Evolutionary conservation across 2,329 filamentous ascomycete genomes (phyloP), one percentile per base, ranked within the genome.

Genomic region (Nigrograna mackinnonii): DNA sequence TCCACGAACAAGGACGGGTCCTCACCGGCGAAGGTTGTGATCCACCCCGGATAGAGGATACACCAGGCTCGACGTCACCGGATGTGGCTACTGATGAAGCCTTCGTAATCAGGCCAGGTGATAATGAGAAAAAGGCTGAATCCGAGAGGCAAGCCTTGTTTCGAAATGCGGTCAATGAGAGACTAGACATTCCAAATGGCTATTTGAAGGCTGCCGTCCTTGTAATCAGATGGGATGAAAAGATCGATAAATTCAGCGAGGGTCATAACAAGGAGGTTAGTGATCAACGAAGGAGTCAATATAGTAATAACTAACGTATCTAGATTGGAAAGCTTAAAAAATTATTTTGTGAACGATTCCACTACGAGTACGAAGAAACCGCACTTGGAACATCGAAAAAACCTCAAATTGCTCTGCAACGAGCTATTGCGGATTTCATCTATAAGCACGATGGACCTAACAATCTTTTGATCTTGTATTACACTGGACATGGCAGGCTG

Each of bases 401-500:
- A 4, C 50, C 50, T 3, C 50, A 61, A 19, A 22, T 42, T 20
- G 44, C 49, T 21, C 41, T 62, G 2, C 41, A 51, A 17, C 14
- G n/a, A 1, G 55, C 43, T 1, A 50, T 63, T 5, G 16, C 32
- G 11, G n/a, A 45, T 2, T 54, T 59, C 22, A 42, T 62, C 3
- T 5, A n/a, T 0, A 31, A 53, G 4, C 35, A 53, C 28, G 50
- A 56, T 31, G 55, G 43, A 1, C 50, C 50, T 0, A 43, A 60
- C 24, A 58, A 50, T 18, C 38, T 60, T 4, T 30, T 61, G n/a
- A 58, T 64, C 14, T 46, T 66, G 4, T 67, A 64, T 34, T 66
- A 66, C 39, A 62, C 57, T 16, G 64, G 64, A 4, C 61, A 66
- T 47, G 56, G 58, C 3, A 16, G 33, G 9, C n/a, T n/a, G n/a